These are phyloP conservation scores for Penicillium sp. DNA, from an alignment of 2,329 filamentous ascomycete species.

Conservation along the genomic window DNA sequence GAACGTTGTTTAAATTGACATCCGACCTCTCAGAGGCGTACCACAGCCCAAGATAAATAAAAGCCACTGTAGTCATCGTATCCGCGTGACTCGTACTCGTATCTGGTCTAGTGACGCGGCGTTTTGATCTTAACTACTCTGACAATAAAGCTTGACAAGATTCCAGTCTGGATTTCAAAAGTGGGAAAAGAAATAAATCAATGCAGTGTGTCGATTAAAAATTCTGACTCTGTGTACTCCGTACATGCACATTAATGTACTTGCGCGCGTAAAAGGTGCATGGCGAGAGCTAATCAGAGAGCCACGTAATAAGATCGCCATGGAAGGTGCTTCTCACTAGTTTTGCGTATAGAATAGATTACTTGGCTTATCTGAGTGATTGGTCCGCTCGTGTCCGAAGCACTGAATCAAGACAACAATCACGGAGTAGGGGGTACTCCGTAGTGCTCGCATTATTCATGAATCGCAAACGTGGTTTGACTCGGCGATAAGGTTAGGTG, in stretches of 20 bases:
- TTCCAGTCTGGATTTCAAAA: neutral
- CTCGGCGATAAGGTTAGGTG: slow-evolving; percentile 19
- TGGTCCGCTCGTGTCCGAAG: neutral
- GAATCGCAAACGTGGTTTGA: slow-evolving; percentile 1
- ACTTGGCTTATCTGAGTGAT: neutral
- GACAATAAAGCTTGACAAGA: slow-evolving; percentile 19
- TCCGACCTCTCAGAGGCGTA: neutral
- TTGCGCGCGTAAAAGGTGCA: neutral
- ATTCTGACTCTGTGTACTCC: neutral
- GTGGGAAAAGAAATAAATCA: neutral
- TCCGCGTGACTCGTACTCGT: slow-evolving; percentile 26
- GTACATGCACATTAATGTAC: neutral
- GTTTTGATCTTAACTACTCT: slow-evolving; percentile 19
- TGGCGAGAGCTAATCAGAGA: neutral
- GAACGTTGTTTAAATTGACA: slow-evolving; percentile 1
- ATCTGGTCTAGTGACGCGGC: slow-evolving; percentile 18
- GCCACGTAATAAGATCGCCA: slow-evolving; percentile 5
- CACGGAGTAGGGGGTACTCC: no score
- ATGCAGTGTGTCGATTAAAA: no score
- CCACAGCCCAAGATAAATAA: neutral
- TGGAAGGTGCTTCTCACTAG: neutral
- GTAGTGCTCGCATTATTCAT: no score
- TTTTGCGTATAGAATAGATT: neutral
- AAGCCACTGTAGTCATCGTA: slow-evolving; percentile 20
- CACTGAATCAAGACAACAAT: neutral